phyloP scores from a whole-genome alignment of 768 basidiomycete genomes.

The Panaeolus papilionaceus region DNA sequence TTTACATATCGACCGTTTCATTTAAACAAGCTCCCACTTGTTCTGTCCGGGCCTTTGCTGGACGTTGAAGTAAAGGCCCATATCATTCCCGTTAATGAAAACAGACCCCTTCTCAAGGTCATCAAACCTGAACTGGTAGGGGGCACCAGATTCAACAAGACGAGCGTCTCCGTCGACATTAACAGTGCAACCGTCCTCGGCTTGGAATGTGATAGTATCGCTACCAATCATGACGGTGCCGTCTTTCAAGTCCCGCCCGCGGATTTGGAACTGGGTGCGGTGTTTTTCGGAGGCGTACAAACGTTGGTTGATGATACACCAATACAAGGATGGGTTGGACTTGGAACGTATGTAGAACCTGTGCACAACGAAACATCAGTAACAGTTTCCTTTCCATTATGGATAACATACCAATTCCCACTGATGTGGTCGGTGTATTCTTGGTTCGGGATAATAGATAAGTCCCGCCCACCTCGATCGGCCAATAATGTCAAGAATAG shows the following conservation, averaged over 20 bases:
- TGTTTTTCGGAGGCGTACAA: background rate
- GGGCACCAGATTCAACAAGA: background rate
- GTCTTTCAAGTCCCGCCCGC: background rate
- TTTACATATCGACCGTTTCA: too few species aligned
- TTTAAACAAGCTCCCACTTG: too few species aligned
- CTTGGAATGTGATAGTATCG: background rate
- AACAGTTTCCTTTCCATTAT: background rate
- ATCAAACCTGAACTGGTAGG: background rate
- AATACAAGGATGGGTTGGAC: background rate
- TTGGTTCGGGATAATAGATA: background rate
- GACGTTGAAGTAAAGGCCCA: too few species aligned
- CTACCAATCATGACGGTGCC: background rate
- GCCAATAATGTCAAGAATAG: background rate
- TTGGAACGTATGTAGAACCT: constrained; percentile 3
- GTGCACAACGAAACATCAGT: background rate
- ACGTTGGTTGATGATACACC: background rate
- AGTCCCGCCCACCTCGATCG: background rate
- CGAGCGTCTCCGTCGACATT: background rate
- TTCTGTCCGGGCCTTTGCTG: too few species aligned
- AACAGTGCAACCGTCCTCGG: background rate
- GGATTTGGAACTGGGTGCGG: background rate
- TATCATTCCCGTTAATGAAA: too few species aligned
- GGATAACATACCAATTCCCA: background rate
- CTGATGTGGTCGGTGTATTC: background rate
- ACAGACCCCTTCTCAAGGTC: background rate